A percentile compares a stretch with the other conserved stretches of the same genome.
Evolutionary conservation across 2,329 filamentous ascomycete genomes (phyloP).

Genomic region (Lecanicillium sp.): DNA sequence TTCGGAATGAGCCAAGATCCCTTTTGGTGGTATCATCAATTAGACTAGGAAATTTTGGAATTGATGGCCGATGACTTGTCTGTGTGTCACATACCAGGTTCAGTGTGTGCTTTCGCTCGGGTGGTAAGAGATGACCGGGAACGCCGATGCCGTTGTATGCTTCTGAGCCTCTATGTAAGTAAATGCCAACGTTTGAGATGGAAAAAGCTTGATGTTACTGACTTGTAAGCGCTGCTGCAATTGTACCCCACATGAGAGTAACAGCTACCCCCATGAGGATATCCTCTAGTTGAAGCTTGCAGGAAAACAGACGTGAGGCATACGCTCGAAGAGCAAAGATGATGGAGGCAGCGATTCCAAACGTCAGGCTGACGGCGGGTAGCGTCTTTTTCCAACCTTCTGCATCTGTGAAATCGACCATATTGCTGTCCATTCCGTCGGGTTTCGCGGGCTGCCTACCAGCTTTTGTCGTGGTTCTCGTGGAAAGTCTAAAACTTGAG

Average conservation of each 20-base stretch:
- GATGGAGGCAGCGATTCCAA: conserved; percentile 5
- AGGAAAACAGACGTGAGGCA: background rate
- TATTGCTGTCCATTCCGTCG: too few relatives aligned
- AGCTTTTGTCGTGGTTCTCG: too few relatives aligned
- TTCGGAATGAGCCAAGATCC: conserved; percentile 6
- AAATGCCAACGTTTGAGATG: background rate
- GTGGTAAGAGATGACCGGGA: background rate
- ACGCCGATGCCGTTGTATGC: conserved; percentile 7
- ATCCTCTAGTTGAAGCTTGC: conserved; percentile 7
- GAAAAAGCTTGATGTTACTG: background rate
- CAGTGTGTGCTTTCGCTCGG: background rate
- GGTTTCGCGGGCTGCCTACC: too few relatives aligned
- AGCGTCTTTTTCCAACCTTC: background rate
- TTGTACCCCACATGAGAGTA: conserved; percentile 8
- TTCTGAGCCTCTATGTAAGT: background rate
- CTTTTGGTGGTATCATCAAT: background rate
- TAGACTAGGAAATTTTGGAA: background rate
- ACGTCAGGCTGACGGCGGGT: conserved; percentile 5
- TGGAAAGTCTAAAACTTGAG: too few relatives aligned
- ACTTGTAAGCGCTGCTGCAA: conserved; percentile 5
- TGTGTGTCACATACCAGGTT: conserved; percentile 4
- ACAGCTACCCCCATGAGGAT: conserved; percentile 6
- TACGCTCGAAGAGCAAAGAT: conserved; percentile 3
- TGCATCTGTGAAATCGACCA: background rate
- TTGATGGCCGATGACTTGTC: too few relatives aligned